Conservation (phyloP, 2,329 filamentous ascomycete species). For the Monilinia vaccinii-corymbosi region DNA sequence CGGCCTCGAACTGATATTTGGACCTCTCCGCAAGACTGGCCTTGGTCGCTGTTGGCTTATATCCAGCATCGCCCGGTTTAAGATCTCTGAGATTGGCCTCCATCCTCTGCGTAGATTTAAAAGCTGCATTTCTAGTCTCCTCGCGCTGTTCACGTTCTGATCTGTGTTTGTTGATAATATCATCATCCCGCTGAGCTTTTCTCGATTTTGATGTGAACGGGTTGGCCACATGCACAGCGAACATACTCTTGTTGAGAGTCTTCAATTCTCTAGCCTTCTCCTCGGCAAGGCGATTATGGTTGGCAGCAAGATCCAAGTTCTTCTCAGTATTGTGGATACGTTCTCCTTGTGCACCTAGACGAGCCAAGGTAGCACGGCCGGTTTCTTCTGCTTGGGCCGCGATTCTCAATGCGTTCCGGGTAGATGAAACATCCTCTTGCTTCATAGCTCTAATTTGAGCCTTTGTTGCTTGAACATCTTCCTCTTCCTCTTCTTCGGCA, state of each 20-base stretch:
- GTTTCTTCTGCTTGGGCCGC: conserved; percentile 62
- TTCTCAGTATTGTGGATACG: conserved; percentile 73
- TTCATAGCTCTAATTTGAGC: conserved; percentile 68
- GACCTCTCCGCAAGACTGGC: conserved; percentile 48
- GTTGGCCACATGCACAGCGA: conserved; percentile 70
- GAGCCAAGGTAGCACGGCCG: conserved; percentile 61
- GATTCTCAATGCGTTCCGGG: conserved; percentile 58
- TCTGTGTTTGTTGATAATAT: conserved; percentile 60
- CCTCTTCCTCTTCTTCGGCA: conserved; percentile 64
- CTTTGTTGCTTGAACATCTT: conserved; percentile 63
- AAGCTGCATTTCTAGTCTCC: conserved; percentile 47
- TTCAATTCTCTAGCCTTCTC: conserved; percentile 78
- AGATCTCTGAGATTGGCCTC: conserved; percentile 41
- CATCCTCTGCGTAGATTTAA: conserved; percentile 43
- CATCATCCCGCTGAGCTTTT: conserved; percentile 54
- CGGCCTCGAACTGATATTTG: conserved; percentile 68
- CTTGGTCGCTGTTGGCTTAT: conserved; percentile 23
- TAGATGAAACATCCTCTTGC: conserved; percentile 65
- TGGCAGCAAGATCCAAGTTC: conserved; percentile 71
- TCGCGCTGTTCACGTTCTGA: conserved; percentile 58
- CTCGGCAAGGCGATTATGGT: conserved; percentile 66
- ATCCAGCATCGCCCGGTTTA: conserved; percentile 27
- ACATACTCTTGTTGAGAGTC: conserved; percentile 83
- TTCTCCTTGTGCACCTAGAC: conserved; percentile 71
- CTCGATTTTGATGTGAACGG: conserved; percentile 66